Conservation (phyloP, 768 basidiomycete genomes). For the Xerocomellus intermedius region DNA sequence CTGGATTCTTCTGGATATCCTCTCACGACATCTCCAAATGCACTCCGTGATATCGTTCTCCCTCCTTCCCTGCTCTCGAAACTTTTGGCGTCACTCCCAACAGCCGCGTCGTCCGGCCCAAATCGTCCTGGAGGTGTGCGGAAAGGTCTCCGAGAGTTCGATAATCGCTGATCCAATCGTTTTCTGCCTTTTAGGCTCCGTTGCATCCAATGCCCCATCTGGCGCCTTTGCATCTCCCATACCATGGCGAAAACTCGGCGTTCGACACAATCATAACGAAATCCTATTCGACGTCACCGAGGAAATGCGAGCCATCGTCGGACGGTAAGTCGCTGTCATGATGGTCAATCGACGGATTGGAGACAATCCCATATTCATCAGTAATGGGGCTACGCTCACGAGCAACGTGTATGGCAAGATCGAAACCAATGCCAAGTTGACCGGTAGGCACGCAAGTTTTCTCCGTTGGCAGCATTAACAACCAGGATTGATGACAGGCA, state of each 20-base stretch:
- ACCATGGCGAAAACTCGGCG: conserved; percentile 86
- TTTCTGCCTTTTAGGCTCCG: conserved; percentile 15
- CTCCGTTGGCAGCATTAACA: not conserved
- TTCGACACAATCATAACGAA: conserved; percentile 85
- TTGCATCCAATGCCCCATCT: conserved; percentile 38
- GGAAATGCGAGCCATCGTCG: conserved; percentile 55
- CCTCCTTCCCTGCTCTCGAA: conserved; percentile 86
- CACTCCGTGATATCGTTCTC: conserved; percentile 89
- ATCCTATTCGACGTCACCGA: conserved; percentile 91
- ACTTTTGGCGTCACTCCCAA: conserved; percentile 43
- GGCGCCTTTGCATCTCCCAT: conserved; percentile 82
- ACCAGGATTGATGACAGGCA: conserved; percentile 48
- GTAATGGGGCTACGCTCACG: conserved; percentile 64
- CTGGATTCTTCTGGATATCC: conserved; percentile 91
- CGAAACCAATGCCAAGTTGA: conserved; percentile 73
- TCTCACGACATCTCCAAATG: conserved; percentile 85
- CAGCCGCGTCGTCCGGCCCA: conserved; percentile 24
- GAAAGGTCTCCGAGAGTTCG: not conserved
- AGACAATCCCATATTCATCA: conserved; percentile 26
- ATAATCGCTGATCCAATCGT: not conserved
- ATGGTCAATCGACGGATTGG: not conserved
- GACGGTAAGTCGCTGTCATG: conserved; percentile 21
- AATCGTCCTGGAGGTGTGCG: conserved; percentile 30
- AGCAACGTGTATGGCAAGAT: conserved; percentile 75
- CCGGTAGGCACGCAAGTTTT: conserved; percentile 49